These are phyloP conservation scores for Liquidambar formosana DNA, from an alignment of 164 flowering plant species.

Conservation along the genomic window DNA sequence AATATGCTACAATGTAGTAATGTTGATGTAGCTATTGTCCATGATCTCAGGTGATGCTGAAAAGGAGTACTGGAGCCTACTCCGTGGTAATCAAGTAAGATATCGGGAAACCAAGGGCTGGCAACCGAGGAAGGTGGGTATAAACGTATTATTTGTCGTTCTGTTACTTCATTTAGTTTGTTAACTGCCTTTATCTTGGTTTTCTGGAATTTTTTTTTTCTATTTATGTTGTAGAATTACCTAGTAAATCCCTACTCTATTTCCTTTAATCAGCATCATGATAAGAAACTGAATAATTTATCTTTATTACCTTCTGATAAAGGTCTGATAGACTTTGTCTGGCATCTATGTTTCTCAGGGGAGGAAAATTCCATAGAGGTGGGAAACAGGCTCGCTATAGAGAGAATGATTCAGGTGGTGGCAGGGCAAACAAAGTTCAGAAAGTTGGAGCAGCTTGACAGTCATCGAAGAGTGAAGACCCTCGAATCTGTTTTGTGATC, in stretches of 20 bases:
- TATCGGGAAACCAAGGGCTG: constrained; percentile 37
- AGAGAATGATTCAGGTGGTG: constrained; percentile 31
- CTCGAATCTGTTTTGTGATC: background rate
- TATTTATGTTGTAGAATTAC: background rate
- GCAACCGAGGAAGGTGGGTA: constrained; percentile 63
- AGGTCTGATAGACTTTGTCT: background rate
- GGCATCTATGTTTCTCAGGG: constrained; percentile 39
- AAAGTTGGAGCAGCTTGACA: constrained; percentile 39
- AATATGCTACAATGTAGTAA: no score
- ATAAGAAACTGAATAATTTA: background rate
- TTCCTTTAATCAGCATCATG: background rate
- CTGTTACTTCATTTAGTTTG: background rate
- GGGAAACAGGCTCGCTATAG: constrained; percentile 50
- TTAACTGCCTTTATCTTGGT: background rate
- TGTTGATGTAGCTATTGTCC: background rate
- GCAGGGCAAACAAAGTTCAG: constrained; percentile 62
- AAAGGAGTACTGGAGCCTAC: constrained; percentile 72
- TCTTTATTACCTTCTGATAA: background rate
- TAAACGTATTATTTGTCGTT: background rate
- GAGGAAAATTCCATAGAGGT: constrained; percentile 62
- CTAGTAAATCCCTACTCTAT: background rate
- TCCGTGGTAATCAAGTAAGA: constrained; percentile 56
- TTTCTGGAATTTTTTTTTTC: background rate
- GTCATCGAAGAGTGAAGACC: background rate
- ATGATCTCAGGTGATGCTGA: constrained; percentile 74